Base-by-base conservation (phyloP, 179 eudicot species). In the Amaranthus tricolor region DNA sequence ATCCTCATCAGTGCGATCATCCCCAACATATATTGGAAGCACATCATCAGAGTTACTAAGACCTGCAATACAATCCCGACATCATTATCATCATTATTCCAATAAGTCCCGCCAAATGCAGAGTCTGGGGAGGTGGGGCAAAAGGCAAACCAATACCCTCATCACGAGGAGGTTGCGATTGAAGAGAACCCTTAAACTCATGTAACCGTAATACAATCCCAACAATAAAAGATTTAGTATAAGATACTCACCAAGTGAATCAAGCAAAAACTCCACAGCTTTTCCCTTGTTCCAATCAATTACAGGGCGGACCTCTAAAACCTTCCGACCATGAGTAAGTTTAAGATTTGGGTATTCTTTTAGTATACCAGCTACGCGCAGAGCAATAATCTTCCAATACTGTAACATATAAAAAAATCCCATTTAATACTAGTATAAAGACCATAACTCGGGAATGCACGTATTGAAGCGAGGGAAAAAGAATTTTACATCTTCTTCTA, bases 261-360 rank as follows among this genome's bases (percentile, higher is more conserved):
- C 96, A 20, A 96, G 92, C 66, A 96, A 74, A 75, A 96, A 96
- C 80, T 93, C 96, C 13, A 93, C 94, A 52, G 99, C 99, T 84
- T 96, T 96, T 68, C 98, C 99, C 84, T 96, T 96, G 82, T 96
- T 91, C 99, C 99, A 96, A 64, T 89, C 80, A 72, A 96, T 90
- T 72, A 91, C 89, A 47, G 99, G 99, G 11, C 98, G 89, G 71
- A 96, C 84, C 76, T 96, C 99, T 78, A 96, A 85, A 82, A 95
- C 98, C 90, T 88, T 95, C 70, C 99, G 90, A 56, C 99, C 99
- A 85, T 93, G 96, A 54, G 93, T 90, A 71, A 93, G 79, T 66
- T 92, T 82, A 57, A 95, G 83, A 52, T 85, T 85, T 31, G 97
- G 98, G 83, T 96, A 88, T 16, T 83, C 78, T 71, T 85, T 86